A percentile compares a stretch with the other conserved stretches of the same genome.
These are phyloP conservation scores for Exophiala spinifera DNA, from an alignment of 2,329 filamentous ascomycete genomes.

Conservation along the genomic window DNA sequence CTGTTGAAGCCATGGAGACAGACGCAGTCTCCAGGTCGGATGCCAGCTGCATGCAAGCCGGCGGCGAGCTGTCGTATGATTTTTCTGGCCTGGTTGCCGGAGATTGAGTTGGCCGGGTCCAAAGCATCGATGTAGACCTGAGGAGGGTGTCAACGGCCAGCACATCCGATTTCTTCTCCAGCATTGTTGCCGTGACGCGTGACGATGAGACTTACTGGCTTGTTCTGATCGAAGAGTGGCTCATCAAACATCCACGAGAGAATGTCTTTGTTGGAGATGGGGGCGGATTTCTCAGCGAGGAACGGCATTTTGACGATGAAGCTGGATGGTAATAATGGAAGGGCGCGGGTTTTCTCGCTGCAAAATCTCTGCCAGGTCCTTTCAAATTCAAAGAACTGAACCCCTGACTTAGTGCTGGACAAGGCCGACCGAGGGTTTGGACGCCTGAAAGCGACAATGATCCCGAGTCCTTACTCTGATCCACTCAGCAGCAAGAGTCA, in stretches of 20 bases:
- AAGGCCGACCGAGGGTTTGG: too few species aligned
- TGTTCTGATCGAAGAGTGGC: constrained; percentile 48
- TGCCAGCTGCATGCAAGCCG: constrained; percentile 39
- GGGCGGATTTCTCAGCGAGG: constrained; percentile 13
- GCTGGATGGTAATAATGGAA: too few species aligned
- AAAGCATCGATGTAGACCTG: constrained; percentile 48
- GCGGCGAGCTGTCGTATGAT: constrained; percentile 51
- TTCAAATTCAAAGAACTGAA: too few species aligned
- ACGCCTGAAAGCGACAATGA: too few species aligned
- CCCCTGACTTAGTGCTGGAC: too few species aligned
- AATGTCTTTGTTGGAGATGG: constrained; percentile 51
- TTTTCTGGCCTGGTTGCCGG: constrained; percentile 10
- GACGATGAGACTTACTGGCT: constrained; percentile 38
- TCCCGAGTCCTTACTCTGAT: too few species aligned
- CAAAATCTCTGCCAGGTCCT: too few species aligned
- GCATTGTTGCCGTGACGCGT: too few species aligned
- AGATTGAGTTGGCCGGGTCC: constrained; percentile 37
- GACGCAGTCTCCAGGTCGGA: constrained; percentile 51
- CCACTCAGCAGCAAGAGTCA: too few species aligned
- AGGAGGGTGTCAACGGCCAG: too few species aligned
- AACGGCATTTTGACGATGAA: constrained; percentile 17
- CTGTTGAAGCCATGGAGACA: constrained; percentile 57
- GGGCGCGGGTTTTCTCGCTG: too few species aligned
- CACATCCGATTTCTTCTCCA: neutral
- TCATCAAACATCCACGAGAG: constrained; percentile 55